These are phyloP conservation scores for Yamadazyma pseudoaaseri DNA, from an alignment of 1,139 yeast genomes.

Conservation along the genomic window DNA sequence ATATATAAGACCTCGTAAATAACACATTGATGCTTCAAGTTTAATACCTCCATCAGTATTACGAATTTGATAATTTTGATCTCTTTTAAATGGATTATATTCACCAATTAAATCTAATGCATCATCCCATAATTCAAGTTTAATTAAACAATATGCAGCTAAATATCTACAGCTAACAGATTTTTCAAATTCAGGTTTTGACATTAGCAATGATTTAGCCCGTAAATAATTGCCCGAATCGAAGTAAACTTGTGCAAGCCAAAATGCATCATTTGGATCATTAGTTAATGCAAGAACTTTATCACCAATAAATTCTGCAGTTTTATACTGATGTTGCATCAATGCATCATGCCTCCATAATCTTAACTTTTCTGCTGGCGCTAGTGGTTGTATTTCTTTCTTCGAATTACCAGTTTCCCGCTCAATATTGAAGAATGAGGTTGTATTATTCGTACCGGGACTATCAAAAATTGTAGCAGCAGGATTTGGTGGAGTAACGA, in stretches of 20 bases:
- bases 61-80: slow-evolving; percentile 36
- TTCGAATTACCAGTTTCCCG: slow-evolving; percentile 16
- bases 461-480: slow-evolving; percentile 39
- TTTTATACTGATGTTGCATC: slow-evolving; percentile 86
- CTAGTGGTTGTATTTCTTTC: slow-evolving; percentile 37
- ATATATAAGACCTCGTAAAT: slow-evolving; percentile 78
- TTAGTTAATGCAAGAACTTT: slow-evolving; percentile 74
- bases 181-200: slow-evolving; percentile 39
- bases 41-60: slow-evolving; percentile 75
- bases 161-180: slow-evolving; percentile 77
- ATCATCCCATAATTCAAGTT: slow-evolving; percentile 81
- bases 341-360: slow-evolving; percentile 94
- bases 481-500: slow-evolving; percentile 58
- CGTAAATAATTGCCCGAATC: slow-evolving; percentile 73
- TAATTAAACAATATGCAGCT: slow-evolving; percentile 72
- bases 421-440: slow-evolving; percentile 40
- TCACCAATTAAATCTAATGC: slow-evolving; percentile 89
- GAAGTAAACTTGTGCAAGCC: slow-evolving; percentile 91
- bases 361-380: slow-evolving; percentile 84
- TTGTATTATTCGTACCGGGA: slow-evolving; percentile 40
- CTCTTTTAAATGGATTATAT: slow-evolving; percentile 62
- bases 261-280: slow-evolving; percentile 92
- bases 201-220: slow-evolving; percentile 64
- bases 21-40: slow-evolving; percentile 85
- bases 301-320: slow-evolving; percentile 93